These are phyloP conservation scores for Pyrus pyrifolia DNA, from an alignment of 306 rosid species.

Conservation along the genomic window DNA sequence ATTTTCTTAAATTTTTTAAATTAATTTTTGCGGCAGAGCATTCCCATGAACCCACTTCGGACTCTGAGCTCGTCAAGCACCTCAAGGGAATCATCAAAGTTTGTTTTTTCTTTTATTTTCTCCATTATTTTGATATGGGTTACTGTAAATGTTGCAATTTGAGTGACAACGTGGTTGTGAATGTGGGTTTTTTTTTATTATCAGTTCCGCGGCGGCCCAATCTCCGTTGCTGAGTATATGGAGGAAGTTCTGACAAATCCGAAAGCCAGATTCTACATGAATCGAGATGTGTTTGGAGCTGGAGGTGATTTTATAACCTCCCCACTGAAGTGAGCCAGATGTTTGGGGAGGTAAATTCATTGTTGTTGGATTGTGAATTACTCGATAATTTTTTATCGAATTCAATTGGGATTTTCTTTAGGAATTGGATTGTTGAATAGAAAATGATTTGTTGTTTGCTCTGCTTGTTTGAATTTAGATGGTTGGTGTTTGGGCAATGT, in stretches of 20 bases:
- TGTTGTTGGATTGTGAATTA: background rate
- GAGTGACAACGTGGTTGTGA: background rate
- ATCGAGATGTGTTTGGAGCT: conserved; percentile 90
- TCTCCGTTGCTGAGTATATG: conserved; percentile 91
- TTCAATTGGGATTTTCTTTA: background rate
- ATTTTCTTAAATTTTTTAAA: background rate
- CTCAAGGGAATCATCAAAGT: conserved; percentile 55
- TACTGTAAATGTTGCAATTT: background rate
- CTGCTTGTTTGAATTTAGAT: conserved; percentile 43
- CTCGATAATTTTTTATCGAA: background rate
- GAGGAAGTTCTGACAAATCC: conserved; percentile 96
- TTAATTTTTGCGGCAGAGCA: conserved; percentile 26
- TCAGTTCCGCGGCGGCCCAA: conserved; percentile 98
- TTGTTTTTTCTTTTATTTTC: background rate
- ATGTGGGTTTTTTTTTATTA: background rate
- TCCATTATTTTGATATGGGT: background rate
- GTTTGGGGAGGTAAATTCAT: conserved; percentile 72
- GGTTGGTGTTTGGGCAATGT: conserved; percentile 96
- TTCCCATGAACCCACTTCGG: conserved; percentile 37
- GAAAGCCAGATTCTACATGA: conserved; percentile 82
- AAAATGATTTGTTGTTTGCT: conserved; percentile 7
- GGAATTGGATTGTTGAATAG: background rate
- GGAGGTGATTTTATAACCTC: conserved; percentile 93
- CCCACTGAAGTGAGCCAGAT: conserved; percentile 98
- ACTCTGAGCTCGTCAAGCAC: conserved; percentile 52